A percentile compares a stretch with the other conserved stretches of the same genome.
phyloP scores from a whole-genome alignment of 2,329 filamentous ascomycete genomes.

The Alternaria arborescens region DNA sequence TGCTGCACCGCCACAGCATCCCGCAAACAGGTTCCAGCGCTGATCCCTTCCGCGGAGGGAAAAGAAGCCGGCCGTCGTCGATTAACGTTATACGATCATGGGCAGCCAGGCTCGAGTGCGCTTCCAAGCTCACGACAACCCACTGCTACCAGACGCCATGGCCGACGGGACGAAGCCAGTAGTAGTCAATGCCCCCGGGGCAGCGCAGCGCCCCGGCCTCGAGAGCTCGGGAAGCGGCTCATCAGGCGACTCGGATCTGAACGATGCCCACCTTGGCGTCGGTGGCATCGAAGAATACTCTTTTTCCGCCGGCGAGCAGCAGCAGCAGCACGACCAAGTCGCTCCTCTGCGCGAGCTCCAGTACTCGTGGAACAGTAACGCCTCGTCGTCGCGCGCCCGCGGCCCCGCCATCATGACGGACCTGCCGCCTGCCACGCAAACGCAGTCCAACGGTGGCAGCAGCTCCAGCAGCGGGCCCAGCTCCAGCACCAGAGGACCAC shows the following conservation, averaged over 20 bases:
- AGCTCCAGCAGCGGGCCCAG: slow-evolving; percentile 25
- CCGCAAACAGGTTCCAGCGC: slow-evolving; percentile 15
- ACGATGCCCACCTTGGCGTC: slow-evolving; percentile 55
- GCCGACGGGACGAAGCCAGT: slow-evolving; percentile 42
- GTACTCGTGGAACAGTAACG: slow-evolving; percentile 36
- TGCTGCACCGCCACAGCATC: slow-evolving; percentile 21
- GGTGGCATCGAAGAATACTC: slow-evolving; percentile 48
- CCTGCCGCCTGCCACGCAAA: slow-evolving; percentile 30
- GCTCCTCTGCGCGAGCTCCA: slow-evolving; percentile 38
- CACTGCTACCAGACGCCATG: slow-evolving; percentile 27
- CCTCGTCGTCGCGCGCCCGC: slow-evolving; percentile 35
- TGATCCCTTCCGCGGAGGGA: slow-evolving; percentile 19
- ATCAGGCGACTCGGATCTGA: slow-evolving; percentile 53
- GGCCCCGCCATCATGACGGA: slow-evolving; percentile 37
- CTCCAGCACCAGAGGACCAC: slow-evolving; percentile 29
- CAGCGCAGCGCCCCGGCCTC: slow-evolving; percentile 14
- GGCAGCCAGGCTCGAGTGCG: slow-evolving; percentile 38
- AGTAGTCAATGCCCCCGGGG: slow-evolving; percentile 41
- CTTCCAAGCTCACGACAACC: slow-evolving; percentile 26
- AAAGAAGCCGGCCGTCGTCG: slow-evolving; percentile 6
- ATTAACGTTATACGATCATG: slow-evolving; percentile 30
- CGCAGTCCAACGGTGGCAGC: slow-evolving; percentile 38
- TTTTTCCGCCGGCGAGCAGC: slow-evolving; percentile 49
- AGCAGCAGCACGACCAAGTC: slow-evolving; percentile 39
- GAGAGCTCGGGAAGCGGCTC: slow-evolving; percentile 57